These are phyloP conservation scores for Deinandra increscens DNA, from an alignment of 129 eudicot genomes.

Conservation along the genomic window DNA sequence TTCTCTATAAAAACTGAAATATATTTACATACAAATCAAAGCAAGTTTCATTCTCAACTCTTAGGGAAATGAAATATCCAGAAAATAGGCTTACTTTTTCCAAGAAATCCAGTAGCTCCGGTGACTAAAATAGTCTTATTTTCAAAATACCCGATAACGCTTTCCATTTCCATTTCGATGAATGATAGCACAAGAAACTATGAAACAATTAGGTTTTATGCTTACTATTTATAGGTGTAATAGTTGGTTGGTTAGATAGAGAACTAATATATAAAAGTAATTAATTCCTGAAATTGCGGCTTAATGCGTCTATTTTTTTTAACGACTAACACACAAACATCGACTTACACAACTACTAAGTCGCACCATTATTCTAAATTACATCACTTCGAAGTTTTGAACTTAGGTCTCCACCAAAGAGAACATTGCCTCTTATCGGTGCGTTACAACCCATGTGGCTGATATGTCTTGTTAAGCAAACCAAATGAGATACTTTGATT, in stretches of 20 bases:
- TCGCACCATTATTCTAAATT: too few relatives aligned
- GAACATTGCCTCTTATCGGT: too few relatives aligned
- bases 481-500: too few relatives aligned
- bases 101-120: background rate
- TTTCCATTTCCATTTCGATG: background rate
- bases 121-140: background rate
- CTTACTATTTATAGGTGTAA: background rate
- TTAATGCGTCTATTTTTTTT: too few relatives aligned
- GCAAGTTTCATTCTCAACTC: background rate
- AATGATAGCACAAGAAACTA: background rate
- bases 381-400: too few relatives aligned
- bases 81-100: background rate
- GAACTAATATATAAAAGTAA: too few relatives aligned
- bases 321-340: too few relatives aligned
- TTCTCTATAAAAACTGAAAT: conserved; percentile 70
- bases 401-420: too few relatives aligned
- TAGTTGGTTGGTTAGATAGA: background rate
- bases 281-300: too few relatives aligned
- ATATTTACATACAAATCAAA: background rate
- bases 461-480: too few relatives aligned
- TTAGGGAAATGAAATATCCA: background rate
- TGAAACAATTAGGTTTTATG: background rate
- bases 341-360: too few relatives aligned
- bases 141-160: background rate
- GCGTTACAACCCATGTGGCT: too few relatives aligned